Base-by-base conservation (phyloP, 352 stramenopile genomes). In the Phytophthora macrochlamydospora region DNA sequence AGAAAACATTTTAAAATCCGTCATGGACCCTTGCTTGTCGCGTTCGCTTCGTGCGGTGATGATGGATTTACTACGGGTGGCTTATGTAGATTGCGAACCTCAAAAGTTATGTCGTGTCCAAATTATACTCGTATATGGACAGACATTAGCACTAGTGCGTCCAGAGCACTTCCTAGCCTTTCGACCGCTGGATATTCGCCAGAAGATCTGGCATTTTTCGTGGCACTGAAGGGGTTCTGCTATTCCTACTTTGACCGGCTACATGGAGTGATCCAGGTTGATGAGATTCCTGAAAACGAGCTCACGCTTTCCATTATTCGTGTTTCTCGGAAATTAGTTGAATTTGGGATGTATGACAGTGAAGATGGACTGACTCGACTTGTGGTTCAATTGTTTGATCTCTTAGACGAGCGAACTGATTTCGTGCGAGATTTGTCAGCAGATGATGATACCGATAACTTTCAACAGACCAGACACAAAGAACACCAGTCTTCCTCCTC, bases 101-200 rank as follows among this genome's bases (percentile, higher is more conserved):
- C 81, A 91, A 53, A 91, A 88, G 24, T 40, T 0, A 62, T 91
- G 56, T 70, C 72, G 11, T 88, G 81, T 50, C 81, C 84, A 12
- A 88, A 82, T 46, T 91, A 87, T 62, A 92, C 84, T 31, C 74
- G 84, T 6, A 82, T 91, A 40, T 92, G 84, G 81, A 87, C 79
- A 1, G 74, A 89, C 24, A 77, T 89, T 30, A 69, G 70, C 3
- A 45, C 56, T 7, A 80, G 62, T 32, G 58, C 55, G 33, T 60
- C 56, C 11, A 73, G 83, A 42, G 42, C 67, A 12, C 51, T 89
- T 35, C 67, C 71, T 0, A 60, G 56, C 8, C 73, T 78, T 42
- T 71, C 65, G 2, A n/a, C 60, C 2, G 59, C 59, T 24, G 69
- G 67, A 46, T 83, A 85, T 55, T 79, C 76, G 32, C 37, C 62